Conservation (phyloP, 73 alveolate genomes). For the Paramecium bursaria region DNA sequence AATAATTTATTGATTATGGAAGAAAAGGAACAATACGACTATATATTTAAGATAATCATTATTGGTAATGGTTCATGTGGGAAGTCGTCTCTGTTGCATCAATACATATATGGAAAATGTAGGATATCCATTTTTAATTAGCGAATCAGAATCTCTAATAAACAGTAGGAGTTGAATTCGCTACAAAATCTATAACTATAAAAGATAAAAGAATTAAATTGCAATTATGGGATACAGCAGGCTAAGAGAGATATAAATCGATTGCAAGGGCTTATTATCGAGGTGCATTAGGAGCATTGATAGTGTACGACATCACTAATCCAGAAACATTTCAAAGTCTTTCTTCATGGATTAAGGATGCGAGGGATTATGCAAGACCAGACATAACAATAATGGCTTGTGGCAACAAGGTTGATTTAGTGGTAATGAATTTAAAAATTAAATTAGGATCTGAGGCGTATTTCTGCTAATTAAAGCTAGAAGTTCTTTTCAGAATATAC, state of each 20-base stretch:
- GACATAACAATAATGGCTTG: conserved; percentile 79
- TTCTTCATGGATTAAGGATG: conserved; percentile 87
- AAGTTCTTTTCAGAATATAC: conserved; percentile 15
- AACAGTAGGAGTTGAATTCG: conserved; percentile 93
- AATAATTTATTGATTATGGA: too few species aligned
- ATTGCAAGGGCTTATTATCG: conserved; percentile 88
- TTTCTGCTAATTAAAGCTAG: conserved; percentile 9
- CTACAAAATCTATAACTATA: conserved; percentile 77
- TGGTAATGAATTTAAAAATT: conserved; percentile 5
- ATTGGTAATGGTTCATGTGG: conserved; percentile 79
- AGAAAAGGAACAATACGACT: conserved; percentile 70
- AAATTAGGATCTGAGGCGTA: conserved; percentile 15
- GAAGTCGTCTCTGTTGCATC: conserved; percentile 69
- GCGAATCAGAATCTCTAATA: conserved; percentile 67
- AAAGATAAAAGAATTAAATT: conserved; percentile 83
- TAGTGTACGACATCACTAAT: conserved; percentile 82
- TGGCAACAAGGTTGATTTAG: conserved; percentile 87
- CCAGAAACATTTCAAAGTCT: conserved; percentile 80
- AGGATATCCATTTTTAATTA: conserved; percentile 6
- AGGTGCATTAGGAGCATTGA: conserved; percentile 90
- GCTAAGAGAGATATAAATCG: conserved; percentile 88
- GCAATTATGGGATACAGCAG: conserved; percentile 96
- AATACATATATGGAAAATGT: conserved; percentile 69
- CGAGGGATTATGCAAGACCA: conserved; percentile 77
- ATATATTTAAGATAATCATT: conserved; percentile 69